These are phyloP conservation scores for Hordeum marinum DNA, from an alignment of 176 grass and related monocot genomes.

Conservation along the genomic window DNA sequence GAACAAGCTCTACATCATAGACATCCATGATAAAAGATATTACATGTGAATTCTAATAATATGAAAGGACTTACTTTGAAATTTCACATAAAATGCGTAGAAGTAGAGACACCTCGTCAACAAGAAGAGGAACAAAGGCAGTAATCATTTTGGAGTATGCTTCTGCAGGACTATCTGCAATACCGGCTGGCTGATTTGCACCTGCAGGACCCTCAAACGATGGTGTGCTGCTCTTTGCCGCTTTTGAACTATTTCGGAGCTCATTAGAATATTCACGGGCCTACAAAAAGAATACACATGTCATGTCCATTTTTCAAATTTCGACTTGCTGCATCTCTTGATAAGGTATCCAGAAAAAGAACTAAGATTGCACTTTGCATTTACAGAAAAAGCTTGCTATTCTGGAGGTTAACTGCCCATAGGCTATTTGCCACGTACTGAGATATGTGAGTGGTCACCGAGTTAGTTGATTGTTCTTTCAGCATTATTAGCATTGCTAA, in stretches of 20 bases:
- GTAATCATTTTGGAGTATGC: conserved; percentile 87
- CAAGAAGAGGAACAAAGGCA: conserved; percentile 86
- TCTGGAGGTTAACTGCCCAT: neutral
- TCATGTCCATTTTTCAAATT: neutral
- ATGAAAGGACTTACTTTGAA: conserved; percentile 5
- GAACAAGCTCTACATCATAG: conserved; percentile 66
- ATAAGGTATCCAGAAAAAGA: neutral
- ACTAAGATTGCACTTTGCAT: neutral
- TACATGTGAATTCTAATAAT: neutral
- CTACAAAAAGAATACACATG: conserved; percentile 38
- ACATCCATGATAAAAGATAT: conserved; percentile 5
- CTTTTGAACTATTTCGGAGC: conserved; percentile 66
- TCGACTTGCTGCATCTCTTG: neutral
- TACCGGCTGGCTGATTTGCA: conserved; percentile 43
- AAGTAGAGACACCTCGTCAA: conserved; percentile 66
- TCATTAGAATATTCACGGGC: conserved; percentile 86
- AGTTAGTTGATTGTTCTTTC: neutral
- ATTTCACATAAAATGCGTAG: neutral
- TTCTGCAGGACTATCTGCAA: conserved; percentile 67
- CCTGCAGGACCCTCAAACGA: conserved; percentile 66
- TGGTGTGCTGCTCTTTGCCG: conserved; percentile 55
- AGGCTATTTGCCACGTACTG: neutral
- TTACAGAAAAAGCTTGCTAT: neutral
- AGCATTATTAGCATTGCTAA: too few relatives aligned
- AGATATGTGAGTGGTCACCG: neutral